Evolutionary conservation across 805 yeast genomes (phyloP), one percentile per base, ranked within the genome.

Genomic region (Metschnikowia arizonensis): DNA sequence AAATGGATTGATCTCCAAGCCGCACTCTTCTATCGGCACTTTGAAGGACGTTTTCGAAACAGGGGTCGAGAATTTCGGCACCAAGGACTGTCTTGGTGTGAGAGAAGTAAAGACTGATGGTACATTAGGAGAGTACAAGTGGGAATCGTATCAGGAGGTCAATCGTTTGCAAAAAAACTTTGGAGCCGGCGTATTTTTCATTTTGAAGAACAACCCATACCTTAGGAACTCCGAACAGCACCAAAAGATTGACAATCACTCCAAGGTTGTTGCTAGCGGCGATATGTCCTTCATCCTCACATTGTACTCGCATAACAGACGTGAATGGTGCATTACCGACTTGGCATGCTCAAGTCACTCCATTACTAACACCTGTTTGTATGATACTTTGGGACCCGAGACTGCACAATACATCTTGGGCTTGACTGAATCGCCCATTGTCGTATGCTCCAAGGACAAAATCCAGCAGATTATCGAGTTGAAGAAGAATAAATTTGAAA

Each of bases 361-460:
- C 19, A 60, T 69, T 42, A 62, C 73, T 43, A 63, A 59, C 48
- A 69, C 74, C 23, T 66, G 72, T 9, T 61, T 69, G 45, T 69
- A 69, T 49, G 74, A 68, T 48, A 68, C 74, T 29, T 62, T 69
- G 50, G 74, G 74, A 3, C 53, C 62, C 3, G 61, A 60, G 28
- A 56, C 69, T 12, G 59, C 73, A 1, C 58, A 58, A 42, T 61
- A 57, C 50, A 68, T 69, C 42, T 61, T 69, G 48, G 56, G 54
- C 14, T 51, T 57, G 47, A 66, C 73, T 15, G 58, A 64, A 40
- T 41, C 53, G 15, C 54, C 56, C 3, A 44, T 52, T 9, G 42
- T 52, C 12, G 50, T 52, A 11, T 68, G 78, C 38, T 72, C 88
- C 7, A 73, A 71, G 46, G 68, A 68, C 38, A 80, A 83, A 53